Evolutionary conservation across 148 eudicot species (phyloP), one percentile per base, ranked within the genome.

Genomic region (Persicaria tinctoria): DNA sequence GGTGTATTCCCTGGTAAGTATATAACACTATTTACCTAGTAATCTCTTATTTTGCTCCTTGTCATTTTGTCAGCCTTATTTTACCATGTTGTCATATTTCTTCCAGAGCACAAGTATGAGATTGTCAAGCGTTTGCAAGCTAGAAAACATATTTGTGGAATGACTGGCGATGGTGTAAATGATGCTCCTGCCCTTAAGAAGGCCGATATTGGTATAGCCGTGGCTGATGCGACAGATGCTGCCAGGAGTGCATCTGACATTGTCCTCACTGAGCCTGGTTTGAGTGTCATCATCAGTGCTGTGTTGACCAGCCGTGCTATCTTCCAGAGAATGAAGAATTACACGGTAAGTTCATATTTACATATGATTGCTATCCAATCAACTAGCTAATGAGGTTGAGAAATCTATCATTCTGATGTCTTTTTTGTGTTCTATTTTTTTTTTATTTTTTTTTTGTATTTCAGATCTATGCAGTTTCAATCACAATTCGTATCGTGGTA

Each of bases 131-230:
- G 98, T 63, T 83, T 95, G 84, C 98, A 95, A 90, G 98, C 98
- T 49, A 88, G 98, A 85, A 95, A 92, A 78, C 98, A 95, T 81
- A 92, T 95, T 38, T 95, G 98, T 83, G 98, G 98, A 75, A 95
- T 95, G 98, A 95, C 98, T 77, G 98, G 98, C 77, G 98, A 95
- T 79, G 98, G 98, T 72, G 97, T 95, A 64, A 95, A 95, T 75
- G 98, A 95, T 73, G 98, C 98, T 74, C 98, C 98, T 62, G 98
- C 98, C 75, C 87, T 95, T 55, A 95, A 95, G 85, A 95, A 95
- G 80, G 98, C 98, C 71, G 98, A 95, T 78, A 95, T 95, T 68
- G 98, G 98, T n/a, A 95, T 95, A 82, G 98, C 98, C 76, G 98
- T 95, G 78, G 98, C 87, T 77, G 98, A 95, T 89, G 98, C 98